Evolutionary conservation across 805 yeast species (phyloP).

Genomic region (Candida krabiensis): DNA sequence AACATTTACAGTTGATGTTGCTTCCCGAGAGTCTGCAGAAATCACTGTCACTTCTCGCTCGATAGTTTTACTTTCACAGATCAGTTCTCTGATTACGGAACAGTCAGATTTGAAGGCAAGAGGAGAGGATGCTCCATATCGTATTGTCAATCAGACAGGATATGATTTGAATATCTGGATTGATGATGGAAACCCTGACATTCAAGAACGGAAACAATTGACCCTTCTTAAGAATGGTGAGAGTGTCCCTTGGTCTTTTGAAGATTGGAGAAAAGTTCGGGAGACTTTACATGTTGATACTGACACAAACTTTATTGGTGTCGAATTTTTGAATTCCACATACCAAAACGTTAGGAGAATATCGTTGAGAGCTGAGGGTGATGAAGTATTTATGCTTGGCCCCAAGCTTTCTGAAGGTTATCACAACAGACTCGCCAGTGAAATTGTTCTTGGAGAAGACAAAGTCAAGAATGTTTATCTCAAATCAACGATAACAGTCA

Average conservation of each 20-base stretch:
- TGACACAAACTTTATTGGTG: slow-evolving; percentile 59
- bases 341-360: slow-evolving; percentile 57
- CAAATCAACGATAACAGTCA: slow-evolving; percentile 70
- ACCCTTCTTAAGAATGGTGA: slow-evolving; percentile 48
- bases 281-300: slow-evolving; percentile 72
- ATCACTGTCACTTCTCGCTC: slow-evolving; percentile 80
- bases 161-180: slow-evolving; percentile 79
- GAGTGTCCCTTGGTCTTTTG: slow-evolving; percentile 81
- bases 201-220: slow-evolving; percentile 29
- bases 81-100: slow-evolving; percentile 56
- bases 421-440: slow-evolving; percentile 75
- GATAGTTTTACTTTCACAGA: slow-evolving; percentile 71
- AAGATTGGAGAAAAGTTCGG: slow-evolving; percentile 87
- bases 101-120: slow-evolving; percentile 59
- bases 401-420: slow-evolving; percentile 53
- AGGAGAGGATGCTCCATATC: slow-evolving; percentile 81
- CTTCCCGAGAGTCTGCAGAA: slow-evolving; percentile 77
- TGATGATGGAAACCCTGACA: slow-evolving; percentile 39
- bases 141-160: slow-evolving; percentile 83
- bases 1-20: slow-evolving; percentile 60
- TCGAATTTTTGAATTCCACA: slow-evolving; percentile 55
- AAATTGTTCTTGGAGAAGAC: slow-evolving; percentile 66
- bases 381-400: slow-evolving; percentile 62
- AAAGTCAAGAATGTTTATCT: slow-evolving; percentile 77
- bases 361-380: slow-evolving; percentile 81